These are phyloP conservation scores for Powellomyces hirtus DNA, from an alignment of 192 early-diverging fungal species.

Conservation along the genomic window DNA sequence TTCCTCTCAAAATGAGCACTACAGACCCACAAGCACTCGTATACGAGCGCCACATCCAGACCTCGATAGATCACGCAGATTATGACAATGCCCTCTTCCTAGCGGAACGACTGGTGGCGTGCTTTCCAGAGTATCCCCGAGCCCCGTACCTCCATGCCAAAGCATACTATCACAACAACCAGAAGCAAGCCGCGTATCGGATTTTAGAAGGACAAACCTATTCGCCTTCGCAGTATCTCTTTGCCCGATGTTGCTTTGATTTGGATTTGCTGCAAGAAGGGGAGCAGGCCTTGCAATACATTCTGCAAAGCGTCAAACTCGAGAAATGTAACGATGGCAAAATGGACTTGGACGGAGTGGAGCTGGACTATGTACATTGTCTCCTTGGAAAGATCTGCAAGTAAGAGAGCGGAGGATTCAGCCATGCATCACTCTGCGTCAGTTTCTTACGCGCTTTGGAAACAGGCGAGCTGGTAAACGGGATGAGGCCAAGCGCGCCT, in stretches of 20 bases:
- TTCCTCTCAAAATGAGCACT: too few species aligned
- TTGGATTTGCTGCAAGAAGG: slow-evolving; percentile 25
- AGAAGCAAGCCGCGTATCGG: background rate
- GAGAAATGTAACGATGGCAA: background rate
- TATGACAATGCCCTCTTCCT: slow-evolving; percentile 42
- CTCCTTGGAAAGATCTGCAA: slow-evolving; percentile 25
- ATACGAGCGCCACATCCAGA: slow-evolving; percentile 7
- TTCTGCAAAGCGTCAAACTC: background rate
- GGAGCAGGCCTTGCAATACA: slow-evolving; percentile 10
- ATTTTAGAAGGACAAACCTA: slow-evolving; percentile 17
- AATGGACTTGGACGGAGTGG: background rate
- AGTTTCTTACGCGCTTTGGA: background rate
- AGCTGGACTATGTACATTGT: slow-evolving; percentile 10
- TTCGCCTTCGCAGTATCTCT: slow-evolving; percentile 21
- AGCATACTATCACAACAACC: slow-evolving; percentile 16
- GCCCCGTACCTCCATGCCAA: slow-evolving; percentile 31
- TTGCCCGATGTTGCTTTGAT: slow-evolving; percentile 27
- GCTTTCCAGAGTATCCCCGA: slow-evolving; percentile 4
- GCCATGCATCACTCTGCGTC: background rate
- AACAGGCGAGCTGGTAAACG: slow-evolving; percentile 16
- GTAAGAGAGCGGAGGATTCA: background rate
- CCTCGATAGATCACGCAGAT: slow-evolving; percentile 20
- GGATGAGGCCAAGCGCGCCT: slow-evolving; percentile 17
- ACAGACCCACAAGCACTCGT: background rate
- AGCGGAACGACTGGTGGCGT: slow-evolving; percentile 35